Evolutionary conservation across 106 monocot species (phyloP), one percentile per base, ranked within the genome.

Genomic region (Acorus calamus): DNA sequence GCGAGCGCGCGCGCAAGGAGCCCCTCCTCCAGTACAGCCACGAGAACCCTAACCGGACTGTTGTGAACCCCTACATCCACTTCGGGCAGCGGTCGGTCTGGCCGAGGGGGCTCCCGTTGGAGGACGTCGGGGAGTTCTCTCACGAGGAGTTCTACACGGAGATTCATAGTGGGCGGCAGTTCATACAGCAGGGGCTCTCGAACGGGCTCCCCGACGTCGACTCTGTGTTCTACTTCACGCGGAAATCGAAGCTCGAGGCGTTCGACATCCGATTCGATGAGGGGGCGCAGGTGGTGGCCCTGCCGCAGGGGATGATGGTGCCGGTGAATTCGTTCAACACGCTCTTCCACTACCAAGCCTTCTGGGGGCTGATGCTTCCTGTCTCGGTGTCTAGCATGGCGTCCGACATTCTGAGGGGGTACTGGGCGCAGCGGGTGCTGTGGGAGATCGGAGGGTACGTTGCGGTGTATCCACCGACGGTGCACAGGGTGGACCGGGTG

Each of bases 31-130:
- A 98, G 74, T 98, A 91, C 77, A 98, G 91, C 67, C 91, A 91
- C 53, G 75, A 78, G 2, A 69, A 98, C 13, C 87, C 91, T 49
- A 91, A 88, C 53, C 56, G 87, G 44, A 88, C 85, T 7, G 91
- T 92, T 13, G 72, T 88, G 48, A 98, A 98, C 57, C 96, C 96
- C 5, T 98, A 91, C 46, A 65, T 98, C 14, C 96, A 98, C 65
- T 98, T 91, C 47, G 96, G 91, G 46, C 96, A 98, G 85, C 74
- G 83, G n/a, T 91, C 96, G 0, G 83, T 98, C 4, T 98, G 91
- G 96, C 91, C 96, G 6, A 70, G 88, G 6, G 96, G 96, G 10
- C 76, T 98, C 7, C 96, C 91, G 3, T 73, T 91, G 3, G 91
- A 91, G 53, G 60, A 66, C 46, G 85, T 98, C 43, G 82, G 88